Conservation (phyloP, 768 basidiomycete species). For the Naganishia onofrii region DNA sequence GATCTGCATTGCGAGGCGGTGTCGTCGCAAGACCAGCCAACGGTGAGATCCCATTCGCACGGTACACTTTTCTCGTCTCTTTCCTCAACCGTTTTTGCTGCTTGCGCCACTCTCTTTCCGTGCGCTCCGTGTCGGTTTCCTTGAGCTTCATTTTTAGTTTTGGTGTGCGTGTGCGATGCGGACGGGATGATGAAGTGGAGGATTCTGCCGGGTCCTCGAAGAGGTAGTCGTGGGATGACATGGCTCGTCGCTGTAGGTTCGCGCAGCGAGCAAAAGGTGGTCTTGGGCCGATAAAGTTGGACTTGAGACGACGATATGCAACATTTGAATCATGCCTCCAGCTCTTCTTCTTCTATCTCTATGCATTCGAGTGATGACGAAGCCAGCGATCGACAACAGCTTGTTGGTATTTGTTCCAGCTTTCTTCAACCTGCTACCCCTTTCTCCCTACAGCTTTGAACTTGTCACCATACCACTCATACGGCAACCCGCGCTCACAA, state of each 20-base stretch:
- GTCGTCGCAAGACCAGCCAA: slow-evolving; percentile 30
- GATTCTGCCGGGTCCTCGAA: slow-evolving; percentile 22
- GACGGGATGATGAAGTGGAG: slow-evolving; percentile 2
- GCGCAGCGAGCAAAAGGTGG: not conserved
- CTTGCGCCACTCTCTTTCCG: slow-evolving; percentile 37
- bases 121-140: slow-evolving; percentile 42
- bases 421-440: too few relatives aligned
- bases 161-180: not conserved
- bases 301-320: not conserved
- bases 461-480: too few relatives aligned
- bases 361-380: slow-evolving; percentile 5
- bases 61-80: slow-evolving; percentile 37
- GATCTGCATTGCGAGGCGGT: slow-evolving; percentile 35
- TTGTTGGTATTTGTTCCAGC: too few relatives aligned
- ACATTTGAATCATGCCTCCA: too few relatives aligned
- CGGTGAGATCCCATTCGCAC: slow-evolving; percentile 40
- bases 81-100: slow-evolving; percentile 38
- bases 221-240: slow-evolving; percentile 4
- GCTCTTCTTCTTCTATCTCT: too few relatives aligned
- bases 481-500: too few relatives aligned
- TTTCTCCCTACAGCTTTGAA: too few relatives aligned
- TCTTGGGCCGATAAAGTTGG: too few relatives aligned
- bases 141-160: slow-evolving; percentile 38
- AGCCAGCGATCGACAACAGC: slow-evolving; percentile 19
- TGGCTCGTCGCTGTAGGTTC: not conserved